Evolutionary conservation across 352 stramenopile species (phyloP).

Genomic region (Pythium insidiosum): DNA sequence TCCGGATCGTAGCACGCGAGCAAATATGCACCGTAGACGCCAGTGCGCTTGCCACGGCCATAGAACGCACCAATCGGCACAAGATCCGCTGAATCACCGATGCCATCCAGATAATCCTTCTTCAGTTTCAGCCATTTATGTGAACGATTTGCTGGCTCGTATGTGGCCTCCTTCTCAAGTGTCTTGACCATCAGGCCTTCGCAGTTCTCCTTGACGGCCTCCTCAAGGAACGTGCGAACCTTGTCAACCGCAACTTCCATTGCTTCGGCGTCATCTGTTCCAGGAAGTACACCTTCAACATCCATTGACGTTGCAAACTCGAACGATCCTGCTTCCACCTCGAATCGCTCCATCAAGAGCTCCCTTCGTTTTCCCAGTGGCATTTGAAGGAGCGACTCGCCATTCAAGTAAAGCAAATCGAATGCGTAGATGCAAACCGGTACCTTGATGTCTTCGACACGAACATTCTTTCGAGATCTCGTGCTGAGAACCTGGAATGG

Average conservation of each 20-base stretch:
- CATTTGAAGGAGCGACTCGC: slow-evolving; percentile 89
- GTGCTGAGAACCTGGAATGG: slow-evolving; percentile 99
- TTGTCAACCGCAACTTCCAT: slow-evolving; percentile 81
- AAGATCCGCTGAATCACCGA: slow-evolving; percentile 97
- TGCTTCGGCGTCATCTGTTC: slow-evolving; percentile 79
- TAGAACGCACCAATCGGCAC: slow-evolving; percentile 98
- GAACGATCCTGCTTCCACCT: slow-evolving; percentile 90
- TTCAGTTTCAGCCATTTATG: slow-evolving; percentile 99
- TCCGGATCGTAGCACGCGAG: slow-evolving; percentile 98
- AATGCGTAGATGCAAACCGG: slow-evolving; percentile 95
- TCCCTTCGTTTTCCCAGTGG: slow-evolving; percentile 87
- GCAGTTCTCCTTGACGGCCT: slow-evolving; percentile 90
- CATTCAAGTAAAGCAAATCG: slow-evolving; percentile 98
- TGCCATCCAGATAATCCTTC: slow-evolving; percentile 98
- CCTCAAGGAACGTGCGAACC: slow-evolving; percentile 92
- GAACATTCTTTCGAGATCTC: slow-evolving; percentile 92
- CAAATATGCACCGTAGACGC: slow-evolving; percentile 97
- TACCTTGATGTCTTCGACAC: slow-evolving; percentile 87
- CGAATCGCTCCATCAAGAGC: slow-evolving; percentile 90
- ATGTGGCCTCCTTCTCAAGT: slow-evolving; percentile 93
- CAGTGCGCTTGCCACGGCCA: slow-evolving; percentile 93
- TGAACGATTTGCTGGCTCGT: slow-evolving; percentile 96
- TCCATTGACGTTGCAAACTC: slow-evolving; percentile 92
- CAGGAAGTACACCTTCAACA: slow-evolving; percentile 77
- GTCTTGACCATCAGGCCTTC: slow-evolving; percentile 99